phyloP scores from a whole-genome alignment of 2,329 filamentous ascomycete species.

The Thelonectria olida region DNA sequence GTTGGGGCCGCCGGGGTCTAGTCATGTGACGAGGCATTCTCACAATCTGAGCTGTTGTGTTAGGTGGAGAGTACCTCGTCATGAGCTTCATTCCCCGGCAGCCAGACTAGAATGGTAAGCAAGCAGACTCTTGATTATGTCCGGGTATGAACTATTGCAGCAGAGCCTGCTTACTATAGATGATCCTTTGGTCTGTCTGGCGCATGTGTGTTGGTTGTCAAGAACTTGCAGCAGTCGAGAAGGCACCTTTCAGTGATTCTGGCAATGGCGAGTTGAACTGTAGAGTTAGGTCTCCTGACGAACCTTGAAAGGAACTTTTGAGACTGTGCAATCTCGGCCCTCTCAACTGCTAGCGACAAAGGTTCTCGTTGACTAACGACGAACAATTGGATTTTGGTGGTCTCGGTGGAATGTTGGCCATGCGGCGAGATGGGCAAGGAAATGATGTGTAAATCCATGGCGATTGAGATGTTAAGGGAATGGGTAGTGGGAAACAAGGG shows the following conservation, averaged over 20 bases:
- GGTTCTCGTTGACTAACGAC: neutral
- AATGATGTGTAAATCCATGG: neutral
- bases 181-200: neutral
- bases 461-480: neutral
- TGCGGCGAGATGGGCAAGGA: neutral
- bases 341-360: slow-evolving; percentile 1
- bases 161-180: slow-evolving; percentile 6
- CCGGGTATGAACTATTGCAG: neutral
- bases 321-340: neutral
- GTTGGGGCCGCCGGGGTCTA: neutral
- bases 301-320: neutral
- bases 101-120: slow-evolving; percentile 4
- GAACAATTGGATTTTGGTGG: neutral
- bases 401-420: neutral
- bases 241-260: slow-evolving; percentile 21
- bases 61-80: neutral
- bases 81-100: neutral
- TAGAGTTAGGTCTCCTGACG: slow-evolving; percentile 10
- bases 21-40: neutral
- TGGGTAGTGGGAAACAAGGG: neutral
- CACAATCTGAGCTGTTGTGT: neutral
- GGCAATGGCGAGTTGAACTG: slow-evolving; percentile 20
- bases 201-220: neutral
- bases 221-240: neutral
- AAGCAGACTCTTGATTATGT: slow-evolving; percentile 12